phyloP scores from a whole-genome alignment of 305 asterid species.

The Ajuga reptans region DNA sequence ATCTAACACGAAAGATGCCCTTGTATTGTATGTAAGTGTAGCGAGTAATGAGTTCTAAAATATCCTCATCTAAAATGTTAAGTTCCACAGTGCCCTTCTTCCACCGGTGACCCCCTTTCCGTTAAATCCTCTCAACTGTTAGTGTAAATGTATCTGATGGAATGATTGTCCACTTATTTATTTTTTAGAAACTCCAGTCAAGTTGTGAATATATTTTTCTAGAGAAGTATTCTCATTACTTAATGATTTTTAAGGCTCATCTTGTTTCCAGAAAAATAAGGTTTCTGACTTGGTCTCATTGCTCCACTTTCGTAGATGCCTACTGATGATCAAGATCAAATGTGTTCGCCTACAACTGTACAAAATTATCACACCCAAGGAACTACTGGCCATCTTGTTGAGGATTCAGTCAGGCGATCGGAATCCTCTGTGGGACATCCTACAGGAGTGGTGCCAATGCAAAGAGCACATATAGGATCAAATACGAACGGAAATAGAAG shows the following conservation, averaged over 20 bases:
- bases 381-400: background rate
- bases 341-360: conserved; percentile 1
- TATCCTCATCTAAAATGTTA: background rate
- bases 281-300: background rate
- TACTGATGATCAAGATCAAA: background rate
- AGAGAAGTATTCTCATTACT: background rate
- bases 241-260: background rate
- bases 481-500: background rate
- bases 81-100: background rate
- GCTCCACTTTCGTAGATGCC: conserved; percentile 15
- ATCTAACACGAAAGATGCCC: too few relatives aligned
- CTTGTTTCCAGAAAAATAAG: background rate
- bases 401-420: conserved; percentile 1
- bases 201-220: background rate
- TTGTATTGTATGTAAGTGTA: too few relatives aligned
- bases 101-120: background rate
- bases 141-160: background rate
- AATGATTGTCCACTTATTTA: background rate
- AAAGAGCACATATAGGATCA: background rate
- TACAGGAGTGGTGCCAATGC: conserved; percentile 10
- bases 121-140: background rate
- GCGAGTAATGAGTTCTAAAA: background rate
- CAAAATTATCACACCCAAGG: background rate
- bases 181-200: background rate
- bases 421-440: conserved; percentile 12